Conservation (phyloP, 2,329 filamentous ascomycete genomes). For the Escovopsis sp. region DNA sequence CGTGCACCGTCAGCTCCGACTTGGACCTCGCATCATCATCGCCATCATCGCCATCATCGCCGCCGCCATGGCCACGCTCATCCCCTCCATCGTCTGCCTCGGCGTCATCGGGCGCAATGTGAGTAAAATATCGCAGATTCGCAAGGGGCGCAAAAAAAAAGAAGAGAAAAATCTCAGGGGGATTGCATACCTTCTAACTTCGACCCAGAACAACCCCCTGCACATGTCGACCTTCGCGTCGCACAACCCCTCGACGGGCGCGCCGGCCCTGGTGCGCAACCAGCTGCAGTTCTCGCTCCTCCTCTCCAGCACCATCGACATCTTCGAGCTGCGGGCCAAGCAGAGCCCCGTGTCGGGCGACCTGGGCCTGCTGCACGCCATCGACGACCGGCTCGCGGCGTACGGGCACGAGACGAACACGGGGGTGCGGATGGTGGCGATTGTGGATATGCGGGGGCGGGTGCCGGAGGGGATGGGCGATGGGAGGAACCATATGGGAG, state of each 20-base stretch:
- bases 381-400: slow-evolving; percentile 83
- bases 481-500: slow-evolving; percentile 2
- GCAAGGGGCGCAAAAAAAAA: neutral
- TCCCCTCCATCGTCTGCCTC: slow-evolving; percentile 79
- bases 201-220: slow-evolving; percentile 77
- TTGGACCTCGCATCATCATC: slow-evolving; percentile 1
- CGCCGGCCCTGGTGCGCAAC: slow-evolving; percentile 43
- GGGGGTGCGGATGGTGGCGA: slow-evolving; percentile 74
- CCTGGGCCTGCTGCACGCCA: slow-evolving; percentile 77
- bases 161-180: too few species aligned
- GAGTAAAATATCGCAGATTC: too few species aligned
- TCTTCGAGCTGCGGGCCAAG: slow-evolving; percentile 75
- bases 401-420: slow-evolving; percentile 98
- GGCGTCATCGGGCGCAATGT: slow-evolving; percentile 90
- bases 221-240: slow-evolving; percentile 84
- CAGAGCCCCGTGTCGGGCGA: slow-evolving; percentile 62
- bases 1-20: neutral
- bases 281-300: slow-evolving; percentile 85
- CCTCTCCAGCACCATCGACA: slow-evolving; percentile 79
- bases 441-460: slow-evolving; percentile 79
- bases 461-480: slow-evolving; percentile 22
- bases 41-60: neutral
- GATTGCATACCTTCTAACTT: too few species aligned
- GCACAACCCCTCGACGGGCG: slow-evolving; percentile 40
- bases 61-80: slow-evolving; percentile 40